Percentiles rank a stretch among this genome's conserved stretches.
These are phyloP conservation scores for Barnettozyma sucrosica DNA, from an alignment of 805 yeast genomes.

Conservation along the genomic window DNA sequence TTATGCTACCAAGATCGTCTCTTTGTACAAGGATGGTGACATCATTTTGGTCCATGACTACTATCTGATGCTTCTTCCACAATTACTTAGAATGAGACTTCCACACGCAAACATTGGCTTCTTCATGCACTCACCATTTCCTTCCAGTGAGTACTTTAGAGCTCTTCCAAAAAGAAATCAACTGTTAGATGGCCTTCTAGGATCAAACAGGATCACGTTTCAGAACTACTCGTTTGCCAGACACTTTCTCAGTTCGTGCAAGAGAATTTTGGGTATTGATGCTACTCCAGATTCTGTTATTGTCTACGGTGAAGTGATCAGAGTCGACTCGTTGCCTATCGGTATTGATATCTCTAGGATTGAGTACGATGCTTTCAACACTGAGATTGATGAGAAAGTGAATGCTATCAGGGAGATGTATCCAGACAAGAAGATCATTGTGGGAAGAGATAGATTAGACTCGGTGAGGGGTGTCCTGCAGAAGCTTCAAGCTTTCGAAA, in stretches of 20 bases:
- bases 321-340: slow-evolving; percentile 73
- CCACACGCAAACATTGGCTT: slow-evolving; percentile 88
- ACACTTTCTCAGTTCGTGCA: slow-evolving; percentile 87
- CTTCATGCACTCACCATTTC: slow-evolving; percentile 93
- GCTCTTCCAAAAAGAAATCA: slow-evolving; percentile 79
- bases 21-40: slow-evolving; percentile 83
- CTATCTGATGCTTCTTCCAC: slow-evolving; percentile 82
- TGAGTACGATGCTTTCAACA: slow-evolving; percentile 48
- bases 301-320: slow-evolving; percentile 72
- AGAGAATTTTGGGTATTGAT: slow-evolving; percentile 74
- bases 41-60: slow-evolving; percentile 92
- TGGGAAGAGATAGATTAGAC: slow-evolving; percentile 93
- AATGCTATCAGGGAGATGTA: slow-evolving; percentile 57
- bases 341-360: slow-evolving; percentile 79
- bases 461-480: slow-evolving; percentile 90
- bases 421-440: slow-evolving; percentile 66
- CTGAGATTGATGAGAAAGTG: slow-evolving; percentile 54
- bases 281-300: slow-evolving; percentile 44
- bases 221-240: slow-evolving; percentile 83
- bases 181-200: slow-evolving; percentile 85
- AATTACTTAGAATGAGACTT: slow-evolving; percentile 65
- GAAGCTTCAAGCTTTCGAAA: slow-evolving; percentile 85
- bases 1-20: slow-evolving; percentile 70
- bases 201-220: slow-evolving; percentile 80
- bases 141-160: slow-evolving; percentile 90